Evolutionary conservation across 116 monocot species (phyloP), one percentile per base, ranked within the genome.

Genomic region (Posidonia oceanica): DNA sequence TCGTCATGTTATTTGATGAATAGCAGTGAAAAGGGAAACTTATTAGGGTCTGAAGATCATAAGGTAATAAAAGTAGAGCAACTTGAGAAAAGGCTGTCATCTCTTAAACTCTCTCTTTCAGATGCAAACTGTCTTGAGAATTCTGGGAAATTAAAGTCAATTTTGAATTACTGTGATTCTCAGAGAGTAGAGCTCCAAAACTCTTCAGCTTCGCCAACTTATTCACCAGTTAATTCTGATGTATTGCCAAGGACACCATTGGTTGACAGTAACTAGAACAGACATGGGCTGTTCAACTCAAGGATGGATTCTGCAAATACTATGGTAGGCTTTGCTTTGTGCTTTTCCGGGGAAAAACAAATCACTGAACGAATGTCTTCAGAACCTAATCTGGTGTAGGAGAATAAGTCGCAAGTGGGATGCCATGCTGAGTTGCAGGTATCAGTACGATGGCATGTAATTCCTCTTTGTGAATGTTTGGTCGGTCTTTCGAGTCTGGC

Each of bases 61-160:
- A 44, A 42, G 41, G 23, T 23, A 21, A 39, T 40, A 59, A 14
- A 56, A 2, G 13, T 71, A 17, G 59, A 71, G 60, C 71, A 71
- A 59, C 39, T 71, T 8, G 71, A 60, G 22, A 71, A 71, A 60
- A 71, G 59, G 22, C 58, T 48, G 5, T 29, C 60, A 41, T 71
- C 61, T 59, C 23, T 71, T 2, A 71, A 60, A 20, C 59, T 60
- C 21, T 59, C 71, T 60, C 71, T 71, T 71, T 60, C 71, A 42
- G 59, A 60, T 36, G 42, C 59, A 52, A 68, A 16, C 4, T n/a
- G 16, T 39, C 39, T 58, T 39, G 71, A 71, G 41, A 60, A 42
- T 57, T 36, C 56, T 70, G 37, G 18, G 36, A 56, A 56, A 12
- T 38, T 70, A 17, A 70, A 39, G 56, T 39, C 69, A 39, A 15